Conservation (phyloP, 2,329 filamentous ascomycete genomes). For the Sporothrix schenckii region DNA sequence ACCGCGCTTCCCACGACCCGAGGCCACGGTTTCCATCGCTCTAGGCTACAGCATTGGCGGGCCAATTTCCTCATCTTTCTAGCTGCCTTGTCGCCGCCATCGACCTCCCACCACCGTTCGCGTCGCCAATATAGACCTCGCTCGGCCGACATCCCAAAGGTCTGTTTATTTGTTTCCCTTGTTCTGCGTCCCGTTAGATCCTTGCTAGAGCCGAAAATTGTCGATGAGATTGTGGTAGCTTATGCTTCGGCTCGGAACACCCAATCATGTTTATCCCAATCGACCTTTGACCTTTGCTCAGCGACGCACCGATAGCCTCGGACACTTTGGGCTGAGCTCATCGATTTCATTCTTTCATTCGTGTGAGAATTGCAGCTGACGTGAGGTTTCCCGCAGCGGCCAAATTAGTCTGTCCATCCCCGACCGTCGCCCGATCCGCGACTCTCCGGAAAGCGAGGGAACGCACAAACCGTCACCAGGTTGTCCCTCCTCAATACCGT, state of each 20-base stretch:
- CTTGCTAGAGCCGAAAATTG: neutral
- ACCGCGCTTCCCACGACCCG: slow-evolving; percentile 12
- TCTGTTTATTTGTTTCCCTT: neutral
- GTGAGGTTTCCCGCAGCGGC: slow-evolving; percentile 9
- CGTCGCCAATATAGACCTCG: neutral
- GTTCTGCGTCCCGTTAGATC: neutral
- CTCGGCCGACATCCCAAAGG: neutral
- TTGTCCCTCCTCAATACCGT: slow-evolving; percentile 65
- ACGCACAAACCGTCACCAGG: slow-evolving; percentile 12
- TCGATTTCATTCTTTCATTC: neutral
- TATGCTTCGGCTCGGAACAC: slow-evolving; percentile 10
- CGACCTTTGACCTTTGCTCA: slow-evolving; percentile 6
- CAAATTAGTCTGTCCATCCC: slow-evolving; percentile 5
- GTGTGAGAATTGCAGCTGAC: slow-evolving; percentile 11
- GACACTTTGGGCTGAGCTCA: neutral
- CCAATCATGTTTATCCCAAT: neutral
- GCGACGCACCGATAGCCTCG: slow-evolving; percentile 13
- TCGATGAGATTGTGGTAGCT: neutral
- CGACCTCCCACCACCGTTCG: neutral
- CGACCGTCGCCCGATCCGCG: slow-evolving; percentile 11
- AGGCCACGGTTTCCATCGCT: slow-evolving; percentile 4
- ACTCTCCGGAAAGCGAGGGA: slow-evolving; percentile 21
- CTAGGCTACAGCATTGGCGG: slow-evolving; percentile 26
- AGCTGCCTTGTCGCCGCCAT: neutral
- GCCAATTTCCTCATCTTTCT: slow-evolving; percentile 17